These are phyloP conservation scores for Pyricularia sp. DNA, from an alignment of 2,329 filamentous ascomycete species.

Conservation along the genomic window DNA sequence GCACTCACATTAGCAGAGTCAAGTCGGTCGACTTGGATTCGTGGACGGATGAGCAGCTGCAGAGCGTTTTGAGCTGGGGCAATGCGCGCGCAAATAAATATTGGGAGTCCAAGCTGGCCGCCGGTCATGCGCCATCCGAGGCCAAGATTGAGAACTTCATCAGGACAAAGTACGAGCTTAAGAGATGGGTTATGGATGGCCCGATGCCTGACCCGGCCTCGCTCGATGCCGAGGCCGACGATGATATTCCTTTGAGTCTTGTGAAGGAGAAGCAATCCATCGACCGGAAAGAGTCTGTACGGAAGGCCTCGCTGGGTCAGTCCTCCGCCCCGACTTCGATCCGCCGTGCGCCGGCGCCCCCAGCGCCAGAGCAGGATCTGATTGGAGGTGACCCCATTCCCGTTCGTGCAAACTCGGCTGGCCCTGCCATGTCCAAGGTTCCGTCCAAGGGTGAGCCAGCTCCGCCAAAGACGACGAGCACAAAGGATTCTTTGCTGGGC, in stretches of 20 bases:
- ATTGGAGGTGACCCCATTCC: constrained; percentile 67
- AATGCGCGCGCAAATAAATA: constrained; percentile 97
- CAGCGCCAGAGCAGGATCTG: constrained; percentile 58
- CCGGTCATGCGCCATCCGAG: constrained; percentile 88
- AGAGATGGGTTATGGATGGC: constrained; percentile 99
- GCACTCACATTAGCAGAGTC: constrained; percentile 94
- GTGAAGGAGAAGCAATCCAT: constrained; percentile 59
- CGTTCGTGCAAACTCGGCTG: constrained; percentile 66
- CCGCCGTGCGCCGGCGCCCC: constrained; percentile 13
- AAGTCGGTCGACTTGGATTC: constrained; percentile 97
- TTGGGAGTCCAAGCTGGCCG: constrained; percentile 91
- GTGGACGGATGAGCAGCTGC: constrained; percentile 96
- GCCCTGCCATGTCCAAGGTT: constrained; percentile 49
- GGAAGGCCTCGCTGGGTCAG: constrained; percentile 49
- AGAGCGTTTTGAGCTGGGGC: constrained; percentile 91
- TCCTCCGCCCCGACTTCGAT: constrained; percentile 21
- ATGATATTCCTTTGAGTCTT: constrained; percentile 60
- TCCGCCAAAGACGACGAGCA: constrained; percentile 58
- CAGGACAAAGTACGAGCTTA: constrained; percentile 96
- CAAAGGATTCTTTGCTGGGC: constrained; percentile 83
- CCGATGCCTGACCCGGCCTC: constrained; percentile 87
- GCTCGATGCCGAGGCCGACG: constrained; percentile 74
- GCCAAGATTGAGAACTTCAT: constrained; percentile 99
- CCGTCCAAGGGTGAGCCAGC: constrained; percentile 54
- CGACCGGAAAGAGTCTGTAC: constrained; percentile 46